phyloP scores from a whole-genome alignment of 805 yeast genomes.

The Yarrowia sp. region DNA sequence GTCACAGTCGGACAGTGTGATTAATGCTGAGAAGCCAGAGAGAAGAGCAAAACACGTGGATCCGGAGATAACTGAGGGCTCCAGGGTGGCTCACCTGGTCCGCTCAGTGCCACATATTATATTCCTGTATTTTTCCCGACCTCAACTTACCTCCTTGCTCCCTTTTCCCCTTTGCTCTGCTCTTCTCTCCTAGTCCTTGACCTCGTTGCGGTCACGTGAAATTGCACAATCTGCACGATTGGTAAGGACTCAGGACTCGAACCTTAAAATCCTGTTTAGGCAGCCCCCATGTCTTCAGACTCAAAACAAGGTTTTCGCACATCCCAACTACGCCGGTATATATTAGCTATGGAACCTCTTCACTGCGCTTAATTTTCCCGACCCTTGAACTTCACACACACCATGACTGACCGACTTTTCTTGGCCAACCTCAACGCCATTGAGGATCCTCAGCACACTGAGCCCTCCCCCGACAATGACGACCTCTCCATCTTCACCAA shows the following conservation, averaged over 20 bases:
- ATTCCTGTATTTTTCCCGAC: not conserved
- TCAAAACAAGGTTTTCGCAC: not conserved
- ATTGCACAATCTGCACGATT: constrained; percentile 25
- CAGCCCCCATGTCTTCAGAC: constrained; percentile 12
- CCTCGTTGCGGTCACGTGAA: constrained; percentile 16
- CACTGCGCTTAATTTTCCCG: not conserved
- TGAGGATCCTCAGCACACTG: constrained; percentile 26
- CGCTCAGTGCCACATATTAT: not conserved
- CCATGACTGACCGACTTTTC: constrained; percentile 22
- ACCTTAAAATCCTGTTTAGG: constrained; percentile 12
- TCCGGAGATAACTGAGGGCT: not conserved
- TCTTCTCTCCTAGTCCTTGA: not conserved
- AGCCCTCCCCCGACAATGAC: constrained; percentile 34
- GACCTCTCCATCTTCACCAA: constrained; percentile 45
- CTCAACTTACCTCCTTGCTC: not conserved
- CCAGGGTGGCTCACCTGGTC: no score
- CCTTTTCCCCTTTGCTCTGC: not conserved
- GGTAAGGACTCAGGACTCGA: constrained; percentile 23
- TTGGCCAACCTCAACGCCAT: constrained; percentile 29
- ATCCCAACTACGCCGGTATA: constrained; percentile 2
- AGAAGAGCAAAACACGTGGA: not conserved
- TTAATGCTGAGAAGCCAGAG: not conserved
- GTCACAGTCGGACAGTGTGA: not conserved
- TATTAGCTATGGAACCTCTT: not conserved
- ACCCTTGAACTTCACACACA: not conserved